Percentiles rank a stretch among this genome's conserved stretches.
Evolutionary conservation across 2,329 filamentous ascomycete genomes (phyloP).

Genomic region (Cyphellophora europaea): DNA sequence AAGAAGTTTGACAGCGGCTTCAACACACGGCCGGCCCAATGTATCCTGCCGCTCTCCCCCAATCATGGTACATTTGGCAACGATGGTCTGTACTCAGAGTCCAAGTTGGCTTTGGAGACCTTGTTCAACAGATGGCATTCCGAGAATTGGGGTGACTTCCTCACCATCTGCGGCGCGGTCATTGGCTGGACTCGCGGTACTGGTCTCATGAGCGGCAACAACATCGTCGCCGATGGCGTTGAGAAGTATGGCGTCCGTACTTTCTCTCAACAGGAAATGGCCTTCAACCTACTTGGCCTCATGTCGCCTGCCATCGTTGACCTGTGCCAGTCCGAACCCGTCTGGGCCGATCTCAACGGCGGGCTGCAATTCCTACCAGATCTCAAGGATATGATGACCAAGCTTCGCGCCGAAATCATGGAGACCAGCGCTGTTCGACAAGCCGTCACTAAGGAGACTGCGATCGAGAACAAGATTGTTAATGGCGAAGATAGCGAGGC

Average conservation of each 20-base stretch:
- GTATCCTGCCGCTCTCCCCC: conserved; percentile 88
- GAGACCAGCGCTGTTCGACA: conserved; percentile 89
- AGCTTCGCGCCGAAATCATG: conserved; percentile 86
- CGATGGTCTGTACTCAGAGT: conserved; percentile 96
- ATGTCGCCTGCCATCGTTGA: conserved; percentile 94
- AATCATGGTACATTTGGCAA: conserved; percentile 98
- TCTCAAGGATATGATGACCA: conserved; percentile 87
- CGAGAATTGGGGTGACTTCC: conserved; percentile 93
- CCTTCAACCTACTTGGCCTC: conserved; percentile 91
- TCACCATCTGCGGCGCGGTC: conserved; percentile 95
- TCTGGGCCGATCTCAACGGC: conserved; percentile 95
- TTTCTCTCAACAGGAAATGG: conserved; percentile 99
- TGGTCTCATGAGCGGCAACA: conserved; percentile 95
- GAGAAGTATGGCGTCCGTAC: conserved; percentile 95
- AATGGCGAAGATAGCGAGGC: conserved; percentile 89
- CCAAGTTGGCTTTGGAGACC: conserved; percentile 92
- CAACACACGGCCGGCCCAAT: conserved; percentile 91
- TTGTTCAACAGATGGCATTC: conserved; percentile 98
- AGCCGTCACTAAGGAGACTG: conserved; percentile 89
- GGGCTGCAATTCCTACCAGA: conserved; percentile 96
- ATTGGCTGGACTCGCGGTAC: conserved; percentile 99
- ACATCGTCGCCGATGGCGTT: conserved; percentile 92
- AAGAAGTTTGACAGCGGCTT: conserved; percentile 83
- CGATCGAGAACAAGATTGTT: conserved; percentile 94
- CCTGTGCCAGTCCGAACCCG: conserved; percentile 87